These are phyloP conservation scores for Populus hybrid DNA, from an alignment of 441 rosid species.

Conservation along the genomic window DNA sequence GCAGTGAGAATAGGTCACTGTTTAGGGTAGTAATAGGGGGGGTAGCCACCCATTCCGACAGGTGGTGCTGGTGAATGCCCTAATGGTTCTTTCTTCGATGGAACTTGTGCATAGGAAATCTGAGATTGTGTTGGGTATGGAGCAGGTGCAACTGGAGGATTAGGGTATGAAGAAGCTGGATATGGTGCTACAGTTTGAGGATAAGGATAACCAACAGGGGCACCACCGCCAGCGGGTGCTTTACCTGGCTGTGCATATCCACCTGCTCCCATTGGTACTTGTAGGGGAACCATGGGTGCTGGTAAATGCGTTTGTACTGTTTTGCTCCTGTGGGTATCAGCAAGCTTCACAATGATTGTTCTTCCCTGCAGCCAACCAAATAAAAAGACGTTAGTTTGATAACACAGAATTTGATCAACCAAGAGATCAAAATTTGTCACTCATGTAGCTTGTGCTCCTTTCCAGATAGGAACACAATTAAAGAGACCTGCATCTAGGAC, in stretches of 20 bases:
- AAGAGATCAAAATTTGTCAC: not conserved
- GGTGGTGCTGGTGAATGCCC: conserved; percentile 33
- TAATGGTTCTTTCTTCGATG: conserved; percentile 37
- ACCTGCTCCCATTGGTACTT: conserved; percentile 30
- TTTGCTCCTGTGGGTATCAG: conserved; percentile 51
- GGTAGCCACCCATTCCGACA: conserved; percentile 50
- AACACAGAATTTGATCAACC: not conserved
- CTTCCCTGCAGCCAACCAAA: conserved; percentile 36
- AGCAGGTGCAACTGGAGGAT: conserved; percentile 34
- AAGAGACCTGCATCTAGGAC: not conserved
- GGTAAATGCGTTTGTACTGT: conserved; percentile 33
- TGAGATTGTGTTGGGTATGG: conserved; percentile 38
- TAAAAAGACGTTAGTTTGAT: not conserved
- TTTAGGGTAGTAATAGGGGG: conserved; percentile 36
- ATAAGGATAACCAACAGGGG: conserved; percentile 41
- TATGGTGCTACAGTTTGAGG: conserved; percentile 41
- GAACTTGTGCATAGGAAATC: conserved; percentile 29
- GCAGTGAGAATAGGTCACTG: conserved; percentile 18
- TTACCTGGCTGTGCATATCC: conserved; percentile 51
- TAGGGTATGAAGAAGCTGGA: conserved; percentile 35
- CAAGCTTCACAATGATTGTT: conserved; percentile 49
- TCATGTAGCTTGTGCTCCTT: not conserved
- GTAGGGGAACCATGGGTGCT: conserved; percentile 32
- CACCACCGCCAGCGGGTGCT: conserved; percentile 24
- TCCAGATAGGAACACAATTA: not conserved